These are phyloP conservation scores for Leersia perrieri DNA, from an alignment of 176 grass and related monocot genomes.

Conservation along the genomic window DNA sequence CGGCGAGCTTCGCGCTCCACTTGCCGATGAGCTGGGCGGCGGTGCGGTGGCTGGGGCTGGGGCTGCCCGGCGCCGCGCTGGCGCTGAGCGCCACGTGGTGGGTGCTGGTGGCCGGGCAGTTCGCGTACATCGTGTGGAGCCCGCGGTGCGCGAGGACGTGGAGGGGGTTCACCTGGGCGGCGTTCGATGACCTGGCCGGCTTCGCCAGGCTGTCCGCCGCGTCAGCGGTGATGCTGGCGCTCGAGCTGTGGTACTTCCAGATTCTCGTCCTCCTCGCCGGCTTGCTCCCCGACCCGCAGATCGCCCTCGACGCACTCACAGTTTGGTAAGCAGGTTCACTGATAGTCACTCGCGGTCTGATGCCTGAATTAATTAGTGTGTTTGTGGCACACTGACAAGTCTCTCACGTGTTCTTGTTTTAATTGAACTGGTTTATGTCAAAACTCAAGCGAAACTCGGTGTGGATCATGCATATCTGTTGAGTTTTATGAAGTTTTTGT, in stretches of 20 bases:
- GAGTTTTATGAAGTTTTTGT: not conserved
- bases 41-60: constrained; percentile 51
- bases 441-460: not conserved
- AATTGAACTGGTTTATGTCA: not conserved
- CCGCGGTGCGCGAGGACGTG: constrained; percentile 59
- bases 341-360: too few species aligned
- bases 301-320: constrained; percentile 78
- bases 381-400: too few species aligned
- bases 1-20: constrained; percentile 51
- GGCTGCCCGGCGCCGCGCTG: constrained; percentile 71
- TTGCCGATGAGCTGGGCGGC: constrained; percentile 67
- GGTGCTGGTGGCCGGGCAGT: constrained; percentile 64
- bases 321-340: too few species aligned
- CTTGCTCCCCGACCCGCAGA: constrained; percentile 65
- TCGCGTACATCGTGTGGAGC: constrained; percentile 72
- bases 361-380: too few species aligned
- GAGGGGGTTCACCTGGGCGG: constrained; percentile 80
- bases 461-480: too few species aligned
- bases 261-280: constrained; percentile 83
- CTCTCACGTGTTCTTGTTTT: too few species aligned
- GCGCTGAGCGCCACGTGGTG: constrained; percentile 80
- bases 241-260: constrained; percentile 96
- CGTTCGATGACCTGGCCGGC: constrained; percentile 58
- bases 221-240: constrained; percentile 88
- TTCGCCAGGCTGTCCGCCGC: constrained; percentile 69